These are phyloP conservation scores for Botryobasidium botryosum DNA, from an alignment of 768 basidiomycete genomes.

Conservation along the genomic window DNA sequence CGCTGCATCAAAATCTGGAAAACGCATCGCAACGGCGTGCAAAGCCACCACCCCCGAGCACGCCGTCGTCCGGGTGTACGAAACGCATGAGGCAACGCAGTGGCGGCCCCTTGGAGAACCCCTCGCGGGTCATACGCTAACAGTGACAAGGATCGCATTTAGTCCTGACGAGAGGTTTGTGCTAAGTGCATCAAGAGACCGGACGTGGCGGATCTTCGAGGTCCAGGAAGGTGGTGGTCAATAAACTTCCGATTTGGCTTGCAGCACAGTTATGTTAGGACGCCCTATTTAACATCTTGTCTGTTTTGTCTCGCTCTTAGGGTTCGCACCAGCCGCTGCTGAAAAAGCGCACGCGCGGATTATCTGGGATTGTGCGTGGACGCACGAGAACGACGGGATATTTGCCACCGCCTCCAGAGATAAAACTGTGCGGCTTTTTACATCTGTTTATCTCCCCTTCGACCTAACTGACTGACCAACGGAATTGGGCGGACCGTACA, in stretches of 20 bases:
- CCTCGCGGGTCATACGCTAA: constrained; percentile 69
- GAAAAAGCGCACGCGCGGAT: constrained; percentile 84
- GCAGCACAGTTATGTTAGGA: no score
- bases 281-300: background rate
- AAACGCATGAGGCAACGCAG: constrained; percentile 35
- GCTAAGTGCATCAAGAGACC: constrained; percentile 77
- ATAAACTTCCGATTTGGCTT: background rate
- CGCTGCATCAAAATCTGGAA: constrained; percentile 49
- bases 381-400: constrained; percentile 40
- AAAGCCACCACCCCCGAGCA: constrained; percentile 78
- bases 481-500: no score
- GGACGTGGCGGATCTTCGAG: constrained; percentile 77
- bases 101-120: constrained; percentile 59
- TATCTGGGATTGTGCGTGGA: constrained; percentile 93
- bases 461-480: no score
- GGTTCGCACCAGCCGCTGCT: constrained; percentile 42
- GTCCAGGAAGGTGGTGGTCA: constrained; percentile 27
- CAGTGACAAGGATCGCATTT: constrained; percentile 81
- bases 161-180: constrained; percentile 68
- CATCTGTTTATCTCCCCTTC: background rate
- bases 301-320: constrained; percentile 18
- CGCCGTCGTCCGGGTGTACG: constrained; percentile 73
- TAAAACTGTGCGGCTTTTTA: constrained; percentile 50
- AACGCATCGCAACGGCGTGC: constrained; percentile 76
- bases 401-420: constrained; percentile 94